Base-by-base conservation (phyloP, 257 asterid genomes). In the Leptodermis oblonga region DNA sequence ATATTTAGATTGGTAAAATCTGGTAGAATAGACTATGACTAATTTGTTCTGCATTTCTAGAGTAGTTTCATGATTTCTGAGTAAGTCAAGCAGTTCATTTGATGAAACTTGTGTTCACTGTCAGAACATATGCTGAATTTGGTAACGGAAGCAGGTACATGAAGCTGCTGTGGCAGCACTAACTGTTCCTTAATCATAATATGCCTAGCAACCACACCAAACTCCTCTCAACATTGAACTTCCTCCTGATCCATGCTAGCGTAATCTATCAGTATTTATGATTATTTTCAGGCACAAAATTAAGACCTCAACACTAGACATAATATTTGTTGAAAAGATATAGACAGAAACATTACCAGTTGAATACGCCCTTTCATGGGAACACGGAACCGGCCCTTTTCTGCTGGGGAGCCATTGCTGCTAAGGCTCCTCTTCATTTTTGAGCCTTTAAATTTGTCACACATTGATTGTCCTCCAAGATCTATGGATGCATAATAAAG, bases 291-390 rank as follows among this genome's bases (percentile, higher is more conserved):
- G 39, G 39, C 39, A 34, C 39, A 34, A 34, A 3, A 34, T 34
- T 34, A 52, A 26, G 12, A 20, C 58, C 13, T 13, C 28, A 4
- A 22, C 28, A 52, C 58, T 52, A 49, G 55, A 14, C 18, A 23
- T 48, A 5, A 48, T n/a, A 33, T 51, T 49, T 26, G 23, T n/a
- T 17, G 12, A 17, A 55, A 51, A 67, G 71, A 13, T 39, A 37
- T 7, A 34, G 26, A 76, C 49, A 70, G 74, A 65, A 71, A 72
- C 63, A 71, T 68, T 86, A 92, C 98, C 90, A 92, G 84, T 73
- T 92, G 98, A 75, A 92, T 78, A 36, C 90, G 82, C 73, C 98
- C 98, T 82, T 85, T 92, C 88, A 89, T 77, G 49, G 98, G 98
- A 79, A 92, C 81, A 74, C 87, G 88, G 62, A 89, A 70, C 41